Conservation (phyloP, 305 asterid genomes). For the Fraxinus floribunda region DNA sequence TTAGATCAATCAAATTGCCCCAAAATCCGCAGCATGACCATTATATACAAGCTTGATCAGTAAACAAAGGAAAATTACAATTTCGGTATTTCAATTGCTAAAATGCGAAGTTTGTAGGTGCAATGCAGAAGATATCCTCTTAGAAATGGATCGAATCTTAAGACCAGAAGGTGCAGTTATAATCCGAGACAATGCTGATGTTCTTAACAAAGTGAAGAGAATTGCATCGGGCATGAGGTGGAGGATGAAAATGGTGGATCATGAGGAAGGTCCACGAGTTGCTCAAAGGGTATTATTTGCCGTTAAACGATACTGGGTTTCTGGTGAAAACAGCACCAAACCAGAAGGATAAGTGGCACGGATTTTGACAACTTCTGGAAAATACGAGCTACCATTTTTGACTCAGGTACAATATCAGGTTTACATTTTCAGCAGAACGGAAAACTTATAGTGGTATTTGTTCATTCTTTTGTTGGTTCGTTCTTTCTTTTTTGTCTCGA, state of each 20-base stretch:
- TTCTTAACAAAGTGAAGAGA: constrained; percentile 35
- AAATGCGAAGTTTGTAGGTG: constrained; percentile 35
- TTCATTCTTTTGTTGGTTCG: neutral
- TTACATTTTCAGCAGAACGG: neutral
- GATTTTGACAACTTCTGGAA: neutral
- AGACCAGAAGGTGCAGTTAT: constrained; percentile 60
- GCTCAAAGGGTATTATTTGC: constrained; percentile 47
- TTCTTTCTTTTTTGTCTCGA: neutral
- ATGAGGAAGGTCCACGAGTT: constrained; percentile 44
- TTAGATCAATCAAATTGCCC: neutral
- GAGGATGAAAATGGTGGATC: constrained; percentile 42
- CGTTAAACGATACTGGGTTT: constrained; percentile 40
- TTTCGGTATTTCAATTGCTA: neutral
- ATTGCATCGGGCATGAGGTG: constrained; percentile 47
- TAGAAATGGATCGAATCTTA: constrained; percentile 54
- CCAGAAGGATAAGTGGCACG: constrained; percentile 1
- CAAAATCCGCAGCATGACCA: neutral
- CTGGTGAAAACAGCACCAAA: constrained; percentile 27
- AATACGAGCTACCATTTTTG: neutral
- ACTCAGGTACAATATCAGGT: neutral
- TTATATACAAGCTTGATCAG: neutral
- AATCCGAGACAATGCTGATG: constrained; percentile 45
- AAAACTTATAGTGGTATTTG: neutral
- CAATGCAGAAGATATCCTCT: constrained; percentile 38
- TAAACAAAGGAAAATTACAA: neutral